phyloP scores from a whole-genome alignment of 306 rosid species.

The Gastrolobium villosum region DNA sequence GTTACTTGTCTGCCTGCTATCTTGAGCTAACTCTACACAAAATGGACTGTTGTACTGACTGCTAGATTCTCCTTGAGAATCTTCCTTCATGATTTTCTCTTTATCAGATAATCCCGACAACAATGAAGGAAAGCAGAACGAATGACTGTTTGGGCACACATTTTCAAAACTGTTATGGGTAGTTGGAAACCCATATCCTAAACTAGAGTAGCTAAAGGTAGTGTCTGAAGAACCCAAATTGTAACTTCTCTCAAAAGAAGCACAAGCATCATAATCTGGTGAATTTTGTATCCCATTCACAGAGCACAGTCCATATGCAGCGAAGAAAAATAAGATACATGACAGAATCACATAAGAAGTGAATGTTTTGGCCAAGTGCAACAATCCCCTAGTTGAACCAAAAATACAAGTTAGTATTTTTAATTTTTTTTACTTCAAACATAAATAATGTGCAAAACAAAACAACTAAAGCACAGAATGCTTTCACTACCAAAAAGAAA shows the following conservation, averaged over 20 bases:
- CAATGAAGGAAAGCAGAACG: constrained; percentile 90
- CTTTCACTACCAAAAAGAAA: not conserved
- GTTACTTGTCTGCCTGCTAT: constrained; percentile 60
- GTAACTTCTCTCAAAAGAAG: constrained; percentile 52
- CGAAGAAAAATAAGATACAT: constrained; percentile 55
- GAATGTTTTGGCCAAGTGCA: constrained; percentile 50
- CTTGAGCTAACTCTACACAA: constrained; percentile 59
- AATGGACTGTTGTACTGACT: constrained; percentile 53
- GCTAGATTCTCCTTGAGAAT: constrained; percentile 59
- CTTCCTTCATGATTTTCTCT: constrained; percentile 48
- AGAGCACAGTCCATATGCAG: constrained; percentile 61
- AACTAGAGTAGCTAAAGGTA: constrained; percentile 50
- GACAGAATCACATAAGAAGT: constrained; percentile 62
- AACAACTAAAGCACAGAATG: constrained; percentile 41
- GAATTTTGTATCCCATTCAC: constrained; percentile 57
- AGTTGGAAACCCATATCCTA: constrained; percentile 49
- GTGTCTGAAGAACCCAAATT: constrained; percentile 51
- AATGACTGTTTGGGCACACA: constrained; percentile 65
- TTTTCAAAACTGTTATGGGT: constrained; percentile 49
- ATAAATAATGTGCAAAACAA: constrained; percentile 34
- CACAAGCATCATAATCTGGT: constrained; percentile 61
- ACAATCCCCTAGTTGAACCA: constrained; percentile 67
- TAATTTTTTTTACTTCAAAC: not conserved
- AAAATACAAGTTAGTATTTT: constrained; percentile 46
- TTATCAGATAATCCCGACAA: constrained; percentile 58